Base-by-base conservation (phyloP, 768 basidiomycete genomes). In the Tylopilus sp. region DNA sequence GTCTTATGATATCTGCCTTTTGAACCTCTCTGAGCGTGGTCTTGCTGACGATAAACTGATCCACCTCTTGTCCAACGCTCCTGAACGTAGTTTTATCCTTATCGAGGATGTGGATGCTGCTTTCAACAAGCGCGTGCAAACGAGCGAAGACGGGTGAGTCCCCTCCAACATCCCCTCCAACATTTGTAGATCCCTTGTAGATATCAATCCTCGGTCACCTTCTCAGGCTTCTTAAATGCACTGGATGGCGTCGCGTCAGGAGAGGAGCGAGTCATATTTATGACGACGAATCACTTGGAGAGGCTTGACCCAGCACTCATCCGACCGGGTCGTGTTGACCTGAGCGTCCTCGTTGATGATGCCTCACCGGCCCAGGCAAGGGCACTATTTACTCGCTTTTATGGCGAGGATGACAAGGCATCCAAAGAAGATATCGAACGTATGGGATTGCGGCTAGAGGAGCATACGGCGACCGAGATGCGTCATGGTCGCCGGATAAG, bases 101-200 rank as follows among this genome's bases (percentile, higher is more conserved):
- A 91, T 99, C 42, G 97, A 99, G 71, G 97, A 99, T 57, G 83
- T 99, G 13, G 97, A 99, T 66, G 95, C 96, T 26, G 96, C 94
- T 1, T 98, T 99, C 71, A 93, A 91, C 60, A 89, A 92, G 58
- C 86, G 97, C 25, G 85, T 89, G 6, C 93, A 92, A 70, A 90
- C 87, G 1, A 83, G 82, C 48, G 94, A 92, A 60, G 95, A 98
- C 60, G 97, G 96, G 92, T 96, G 69, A 71, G 84, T 70, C 33
- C 14, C 26, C 36, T 16, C 37, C 43, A 28, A 31, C 29, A 46
- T 38, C 22, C 37, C 51, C 45, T 17, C 36, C 22, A 42, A 37
- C 42, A 53, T 45, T 55, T 51, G 62, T 52, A 58, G 54, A 57
- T 49, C 34, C 45, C 40, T 21, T 30, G 26, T 62, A 95, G 93